Evolutionary conservation across 2,329 filamentous ascomycete species (phyloP).

Genomic region (Biscogniauxia marginata): DNA sequence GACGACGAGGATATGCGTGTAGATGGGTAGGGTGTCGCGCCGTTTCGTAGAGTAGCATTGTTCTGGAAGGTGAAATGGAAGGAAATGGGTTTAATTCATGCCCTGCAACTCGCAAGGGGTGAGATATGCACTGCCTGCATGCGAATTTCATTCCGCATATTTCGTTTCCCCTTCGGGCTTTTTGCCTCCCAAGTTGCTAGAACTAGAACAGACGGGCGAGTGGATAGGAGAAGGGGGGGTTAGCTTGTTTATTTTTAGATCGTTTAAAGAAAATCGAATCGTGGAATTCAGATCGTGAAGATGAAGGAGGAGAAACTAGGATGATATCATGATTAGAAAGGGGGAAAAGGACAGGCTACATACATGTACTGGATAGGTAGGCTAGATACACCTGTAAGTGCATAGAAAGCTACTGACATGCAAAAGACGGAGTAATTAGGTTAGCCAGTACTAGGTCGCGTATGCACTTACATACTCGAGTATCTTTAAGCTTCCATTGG

Average conservation of each 20-base stretch:
- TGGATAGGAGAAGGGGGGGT: background rate
- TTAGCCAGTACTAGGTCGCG: no score
- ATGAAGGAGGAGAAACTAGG: background rate
- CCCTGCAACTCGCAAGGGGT: background rate
- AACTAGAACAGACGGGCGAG: background rate
- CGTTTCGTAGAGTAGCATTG: constrained; percentile 13
- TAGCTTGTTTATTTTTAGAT: background rate
- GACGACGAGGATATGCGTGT: constrained; percentile 2
- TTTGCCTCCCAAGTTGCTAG: background rate
- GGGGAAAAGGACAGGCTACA: background rate
- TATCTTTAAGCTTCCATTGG: background rate
- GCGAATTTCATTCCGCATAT: background rate
- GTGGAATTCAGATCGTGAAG: background rate
- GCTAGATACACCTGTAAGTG: no score
- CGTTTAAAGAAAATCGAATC: background rate
- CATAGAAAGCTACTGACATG: no score
- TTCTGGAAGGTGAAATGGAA: constrained; percentile 22
- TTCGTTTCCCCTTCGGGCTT: background rate
- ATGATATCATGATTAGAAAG: background rate
- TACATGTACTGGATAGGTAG: no score
- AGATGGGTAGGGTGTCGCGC: constrained; percentile 5
- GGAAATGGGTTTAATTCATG: background rate
- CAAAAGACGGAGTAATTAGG: no score
- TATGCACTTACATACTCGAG: no score
- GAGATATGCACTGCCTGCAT: background rate